Evolutionary conservation across 1,284 basidiomycete species (phyloP).

Genomic region (Trametes sp.): DNA sequence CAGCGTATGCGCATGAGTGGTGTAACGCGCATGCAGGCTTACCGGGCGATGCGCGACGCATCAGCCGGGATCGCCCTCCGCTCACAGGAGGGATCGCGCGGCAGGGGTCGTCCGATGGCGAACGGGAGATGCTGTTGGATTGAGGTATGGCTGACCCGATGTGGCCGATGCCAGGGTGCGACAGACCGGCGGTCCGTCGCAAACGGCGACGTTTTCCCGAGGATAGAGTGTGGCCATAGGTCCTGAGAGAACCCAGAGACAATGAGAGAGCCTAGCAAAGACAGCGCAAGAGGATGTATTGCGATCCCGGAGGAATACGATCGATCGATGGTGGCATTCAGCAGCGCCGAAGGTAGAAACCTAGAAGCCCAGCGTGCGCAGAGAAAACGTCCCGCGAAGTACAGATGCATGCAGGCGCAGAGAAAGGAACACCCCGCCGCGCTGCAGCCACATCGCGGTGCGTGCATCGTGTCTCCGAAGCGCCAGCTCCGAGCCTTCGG

Average conservation of each 20-base stretch:
- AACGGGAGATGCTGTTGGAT: not conserved
- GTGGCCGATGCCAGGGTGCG: not conserved
- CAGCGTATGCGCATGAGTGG: no score
- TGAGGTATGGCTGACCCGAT: not conserved
- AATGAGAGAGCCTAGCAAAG: no score
- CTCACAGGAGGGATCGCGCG: not conserved
- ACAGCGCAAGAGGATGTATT: not conserved
- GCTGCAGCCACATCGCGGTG: not conserved
- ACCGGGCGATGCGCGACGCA: not conserved
- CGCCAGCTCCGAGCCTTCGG: not conserved
- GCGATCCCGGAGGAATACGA: not conserved
- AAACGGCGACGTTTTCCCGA: not conserved
- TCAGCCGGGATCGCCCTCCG: not conserved
- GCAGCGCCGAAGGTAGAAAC: not conserved
- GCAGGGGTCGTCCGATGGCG: not conserved
- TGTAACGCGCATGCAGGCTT: not conserved
- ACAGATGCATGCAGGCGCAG: no score
- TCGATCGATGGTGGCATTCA: not conserved
- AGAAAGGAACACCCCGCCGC: not conserved
- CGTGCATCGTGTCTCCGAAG: not conserved
- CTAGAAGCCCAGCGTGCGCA: not conserved
- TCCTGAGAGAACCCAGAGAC: no score
- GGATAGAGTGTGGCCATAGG: no score
- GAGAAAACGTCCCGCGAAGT: not conserved
- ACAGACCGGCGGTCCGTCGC: not conserved